Base-by-base conservation (phyloP, 257 asterid species). In the Solanum neorickii region DNA sequence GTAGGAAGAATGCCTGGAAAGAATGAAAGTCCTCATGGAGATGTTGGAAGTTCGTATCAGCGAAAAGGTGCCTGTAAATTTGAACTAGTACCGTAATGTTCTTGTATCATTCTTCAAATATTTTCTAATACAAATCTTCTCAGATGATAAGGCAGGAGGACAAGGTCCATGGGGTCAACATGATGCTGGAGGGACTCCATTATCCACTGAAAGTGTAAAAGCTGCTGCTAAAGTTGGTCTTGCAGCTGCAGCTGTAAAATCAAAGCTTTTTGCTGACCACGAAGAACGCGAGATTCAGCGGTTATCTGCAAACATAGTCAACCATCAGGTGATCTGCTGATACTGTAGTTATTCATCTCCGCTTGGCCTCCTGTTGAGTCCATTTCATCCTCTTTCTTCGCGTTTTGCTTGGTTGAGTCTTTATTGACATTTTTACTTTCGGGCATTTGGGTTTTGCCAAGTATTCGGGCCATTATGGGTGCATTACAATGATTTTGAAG, bases 231-330 rank as follows among this genome's bases (percentile, higher is more conserved):
- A 95, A 90, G 96, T 91, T 90, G 99, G 99, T 41, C 99, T 97
- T 91, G 93, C 92, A 76, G 99, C 99, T 80, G 98, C 99, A 47
- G 96, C 99, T 33, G 86, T 93, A 86, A 97, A 97, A 91, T 95
- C 99, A 49, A 97, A 97, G 90, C 99, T 96, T 86, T 97, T 97
- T 89, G 99, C 99, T 84, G 99, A 96, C 91, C 99, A 97, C 15
- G 99, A 97, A 90, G 99, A 97, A 92, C 98, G 99, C 87, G 99
- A 97, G 92, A 97, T 97, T 86, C 99, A 97, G 88, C 90, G 99
- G 76, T 89, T 97, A 75, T 96, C 99, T 70, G 99, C 99, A 83
- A 97, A 97, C 92, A 96, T 97, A 66, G 87, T 97, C 74, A 97
- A 96, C 89, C 99, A 97, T 87, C 98, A 95, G 99, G 99, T 97